Evolutionary conservation across 345 rosid species (phyloP), one percentile per base, ranked within the genome.

Genomic region (Ceriops decandra): DNA sequence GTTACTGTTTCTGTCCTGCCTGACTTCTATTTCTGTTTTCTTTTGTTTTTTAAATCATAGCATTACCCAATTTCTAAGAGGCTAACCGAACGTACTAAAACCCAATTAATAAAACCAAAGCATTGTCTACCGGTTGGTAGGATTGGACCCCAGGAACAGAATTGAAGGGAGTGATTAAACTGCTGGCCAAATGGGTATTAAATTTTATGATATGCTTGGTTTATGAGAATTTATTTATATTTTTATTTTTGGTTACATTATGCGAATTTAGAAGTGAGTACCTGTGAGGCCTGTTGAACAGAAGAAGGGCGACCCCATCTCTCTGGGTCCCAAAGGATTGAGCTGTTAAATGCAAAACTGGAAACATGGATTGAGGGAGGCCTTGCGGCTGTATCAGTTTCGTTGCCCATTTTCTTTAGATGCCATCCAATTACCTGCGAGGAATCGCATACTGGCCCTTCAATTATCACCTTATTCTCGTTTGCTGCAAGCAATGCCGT

Each of bases 381-480:
- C 36, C 66, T 77, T 3, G 17, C 0, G 0, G 49, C 16, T 13
- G 65, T 51, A 26, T 72, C 68, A 0, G 83, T 81, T 79, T 79
- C 85, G 16, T 82, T 89, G 76, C 79, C 84, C 52, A 81, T 75
- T 36, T 83, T 86, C 69, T 76, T 85, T 15, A 82, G 69, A 77
- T 89, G 97, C 97, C 98, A 93, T 51, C 97, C 98, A n/a, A 87
- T 71, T 13, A 90, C 92, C 77, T 84, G 90, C 21, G 96, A 84
- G 4, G 86, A 86, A 67, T 91, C 93, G 31, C 97, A 91, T 7
- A 89, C 88, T 0, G 97, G 93, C 51, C 98, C 97, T 76, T 93
- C 96, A 7, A 88, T 88, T 66, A 54, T 71, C 58, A 86, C 97
- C 66, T 80, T 83, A 67, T 81, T 81, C 81, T 77, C 79, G 80